These are phyloP conservation scores for Podaxis sp. DNA, from an alignment of 768 basidiomycete species.

Conservation along the genomic window DNA sequence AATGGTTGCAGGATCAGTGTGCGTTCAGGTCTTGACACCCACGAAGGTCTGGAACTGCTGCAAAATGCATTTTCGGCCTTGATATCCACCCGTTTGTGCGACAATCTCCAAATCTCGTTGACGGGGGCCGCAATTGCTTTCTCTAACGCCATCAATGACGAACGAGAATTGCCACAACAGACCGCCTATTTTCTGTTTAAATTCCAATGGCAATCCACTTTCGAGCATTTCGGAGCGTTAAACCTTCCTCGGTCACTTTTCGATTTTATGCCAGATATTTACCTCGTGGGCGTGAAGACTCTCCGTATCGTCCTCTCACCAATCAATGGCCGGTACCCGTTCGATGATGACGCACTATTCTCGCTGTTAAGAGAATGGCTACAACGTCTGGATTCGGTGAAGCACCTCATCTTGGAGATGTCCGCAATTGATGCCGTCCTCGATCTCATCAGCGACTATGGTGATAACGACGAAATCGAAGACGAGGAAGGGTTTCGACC, in stretches of 20 bases:
- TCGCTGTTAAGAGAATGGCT: background rate
- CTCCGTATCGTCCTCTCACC: background rate
- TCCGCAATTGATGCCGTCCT: background rate
- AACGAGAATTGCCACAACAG: background rate
- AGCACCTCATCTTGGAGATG: background rate
- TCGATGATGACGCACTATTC: background rate
- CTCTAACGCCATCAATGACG: background rate
- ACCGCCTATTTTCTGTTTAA: background rate
- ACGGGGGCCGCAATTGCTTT: background rate
- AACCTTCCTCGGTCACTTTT: background rate
- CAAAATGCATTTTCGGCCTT: background rate
- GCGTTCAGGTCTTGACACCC: background rate
- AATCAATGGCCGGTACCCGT: background rate
- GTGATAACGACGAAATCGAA: background rate
- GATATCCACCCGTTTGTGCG: background rate
- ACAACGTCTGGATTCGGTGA: background rate
- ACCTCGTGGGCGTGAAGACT: background rate
- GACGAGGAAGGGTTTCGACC: background rate
- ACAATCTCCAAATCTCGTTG: background rate
- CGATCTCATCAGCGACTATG: slow-evolving; percentile 1
- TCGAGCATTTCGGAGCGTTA: background rate
- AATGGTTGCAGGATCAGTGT: background rate
- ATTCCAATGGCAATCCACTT: slow-evolving; percentile 3
- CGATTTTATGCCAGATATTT: background rate
- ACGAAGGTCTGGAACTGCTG: background rate